Conservation (phyloP, 345 rosid genomes). For the Populus pruinosa region DNA sequence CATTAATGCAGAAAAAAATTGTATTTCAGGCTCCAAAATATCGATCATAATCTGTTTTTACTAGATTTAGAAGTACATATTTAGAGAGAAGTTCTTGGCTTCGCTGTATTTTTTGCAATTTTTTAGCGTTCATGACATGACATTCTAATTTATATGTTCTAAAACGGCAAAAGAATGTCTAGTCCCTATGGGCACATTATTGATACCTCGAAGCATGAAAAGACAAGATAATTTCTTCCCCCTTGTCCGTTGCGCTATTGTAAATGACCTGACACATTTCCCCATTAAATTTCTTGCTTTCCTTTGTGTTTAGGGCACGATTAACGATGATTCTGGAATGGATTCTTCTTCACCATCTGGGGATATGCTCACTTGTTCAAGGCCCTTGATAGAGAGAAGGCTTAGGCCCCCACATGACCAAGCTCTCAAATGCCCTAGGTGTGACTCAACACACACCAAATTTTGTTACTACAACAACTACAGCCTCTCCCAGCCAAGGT, state of each 20-base stretch:
- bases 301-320: slow-evolving; percentile 40
- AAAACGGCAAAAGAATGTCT: slow-evolving; percentile 6
- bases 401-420: slow-evolving; percentile 89
- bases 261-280: slow-evolving; percentile 11
- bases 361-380: slow-evolving; percentile 76
- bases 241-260: neutral
- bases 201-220: neutral
- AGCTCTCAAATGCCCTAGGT: slow-evolving; percentile 88
- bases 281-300: neutral
- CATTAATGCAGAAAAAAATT: neutral
- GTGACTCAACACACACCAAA: slow-evolving; percentile 90
- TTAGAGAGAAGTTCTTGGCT: slow-evolving; percentile 1
- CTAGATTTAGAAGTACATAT: neutral
- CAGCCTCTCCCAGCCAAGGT: slow-evolving; percentile 94
- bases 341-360: slow-evolving; percentile 78
- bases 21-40: neutral
- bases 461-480: slow-evolving; percentile 98
- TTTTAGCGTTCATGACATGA: neutral
- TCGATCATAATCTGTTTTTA: neutral
- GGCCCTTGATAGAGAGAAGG: slow-evolving; percentile 90
- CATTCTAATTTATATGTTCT: slow-evolving; percentile 7
- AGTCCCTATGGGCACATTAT: neutral
- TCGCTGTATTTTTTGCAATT: neutral
- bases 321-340: slow-evolving; percentile 56
- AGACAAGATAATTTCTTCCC: slow-evolving; percentile 4